phyloP scores from a whole-genome alignment of 148 eudicot genomes.

The Nepenthes gracilis region DNA sequence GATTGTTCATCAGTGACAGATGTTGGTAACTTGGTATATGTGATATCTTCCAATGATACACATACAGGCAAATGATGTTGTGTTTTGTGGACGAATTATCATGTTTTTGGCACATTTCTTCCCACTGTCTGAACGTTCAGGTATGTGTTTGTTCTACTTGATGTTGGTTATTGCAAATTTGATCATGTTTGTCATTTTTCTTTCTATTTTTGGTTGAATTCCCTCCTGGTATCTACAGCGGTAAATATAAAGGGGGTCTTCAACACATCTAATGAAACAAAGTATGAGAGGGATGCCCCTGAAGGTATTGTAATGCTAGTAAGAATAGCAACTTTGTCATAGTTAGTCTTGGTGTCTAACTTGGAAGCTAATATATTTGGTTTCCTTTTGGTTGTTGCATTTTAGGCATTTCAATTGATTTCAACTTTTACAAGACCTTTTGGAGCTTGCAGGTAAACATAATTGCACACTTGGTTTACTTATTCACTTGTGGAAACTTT shows the following conservation, averaged over 20 bases:
- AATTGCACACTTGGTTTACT: neutral
- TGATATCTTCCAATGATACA: slow-evolving; percentile 2
- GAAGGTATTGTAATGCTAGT: slow-evolving; percentile 36
- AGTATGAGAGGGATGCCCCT: slow-evolving; percentile 82
- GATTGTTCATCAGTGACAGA: neutral
- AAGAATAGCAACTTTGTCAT: neutral
- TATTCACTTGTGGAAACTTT: no score
- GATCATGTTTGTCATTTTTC: no score
- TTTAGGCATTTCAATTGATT: slow-evolving; percentile 86
- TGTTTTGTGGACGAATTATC: slow-evolving; percentile 93
- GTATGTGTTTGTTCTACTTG: slow-evolving; percentile 17
- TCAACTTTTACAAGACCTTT: slow-evolving; percentile 98
- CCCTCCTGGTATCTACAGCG: slow-evolving; percentile 41
- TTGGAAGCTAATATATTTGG: slow-evolving; percentile 6
- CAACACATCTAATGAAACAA: slow-evolving; percentile 95
- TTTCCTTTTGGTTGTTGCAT: slow-evolving; percentile 7
- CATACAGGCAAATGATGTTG: slow-evolving; percentile 94
- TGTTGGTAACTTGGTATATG: neutral
- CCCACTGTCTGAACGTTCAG: slow-evolving; percentile 98
- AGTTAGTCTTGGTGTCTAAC: neutral
- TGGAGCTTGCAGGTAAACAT: slow-evolving; percentile 92
- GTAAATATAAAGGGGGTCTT: slow-evolving; percentile 98
- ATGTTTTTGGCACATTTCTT: slow-evolving; percentile 99
- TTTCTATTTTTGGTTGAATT: neutral
- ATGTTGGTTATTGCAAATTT: neutral